A percentile compares a stretch with the other conserved stretches of the same genome.
These are phyloP conservation scores for Apophysomyces trapeziformis DNA, from an alignment of 371 early-diverging fungal species.

Conservation along the genomic window DNA sequence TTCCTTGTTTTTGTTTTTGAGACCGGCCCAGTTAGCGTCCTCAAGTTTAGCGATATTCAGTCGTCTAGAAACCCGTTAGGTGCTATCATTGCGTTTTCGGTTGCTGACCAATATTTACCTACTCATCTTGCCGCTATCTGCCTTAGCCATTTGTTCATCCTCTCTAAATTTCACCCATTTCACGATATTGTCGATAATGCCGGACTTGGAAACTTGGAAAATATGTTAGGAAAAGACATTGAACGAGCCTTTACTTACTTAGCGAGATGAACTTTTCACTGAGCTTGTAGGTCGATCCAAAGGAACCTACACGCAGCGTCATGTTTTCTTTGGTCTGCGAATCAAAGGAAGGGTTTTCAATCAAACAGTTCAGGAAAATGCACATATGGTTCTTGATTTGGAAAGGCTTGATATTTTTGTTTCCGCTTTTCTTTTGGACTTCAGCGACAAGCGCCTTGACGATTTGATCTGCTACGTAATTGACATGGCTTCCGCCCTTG, in stretches of 20 bases:
- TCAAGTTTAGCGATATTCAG: slow-evolving; percentile 96
- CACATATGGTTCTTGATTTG: slow-evolving; percentile 94
- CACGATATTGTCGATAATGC: slow-evolving; percentile 87
- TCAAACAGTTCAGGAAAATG: slow-evolving; percentile 96
- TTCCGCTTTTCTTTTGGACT: slow-evolving; percentile 87
- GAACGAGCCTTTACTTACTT: slow-evolving; percentile 35
- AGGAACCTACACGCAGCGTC: slow-evolving; percentile 83
- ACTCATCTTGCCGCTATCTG: slow-evolving; percentile 84
- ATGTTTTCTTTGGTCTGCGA: slow-evolving; percentile 99
- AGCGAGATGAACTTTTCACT: slow-evolving; percentile 86
- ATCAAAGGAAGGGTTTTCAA: slow-evolving; percentile 99
- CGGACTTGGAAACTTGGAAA: slow-evolving; percentile 71
- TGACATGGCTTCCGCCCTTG: slow-evolving; percentile 98
- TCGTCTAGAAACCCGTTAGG: slow-evolving; percentile 46
- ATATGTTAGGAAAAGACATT: neutral
- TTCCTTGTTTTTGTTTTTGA: slow-evolving; percentile 65
- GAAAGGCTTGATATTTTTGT: slow-evolving; percentile 77
- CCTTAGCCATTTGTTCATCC: slow-evolving; percentile 88
- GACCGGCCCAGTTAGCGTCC: slow-evolving; percentile 98
- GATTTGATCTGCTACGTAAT: slow-evolving; percentile 91
- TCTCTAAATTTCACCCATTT: slow-evolving; percentile 85
- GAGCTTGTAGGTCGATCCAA: slow-evolving; percentile 90
- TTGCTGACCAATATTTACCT: slow-evolving; percentile 16
- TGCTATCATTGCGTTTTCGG: neutral
- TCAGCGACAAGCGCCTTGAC: slow-evolving; percentile 75